Evolutionary conservation across 2,329 filamentous ascomycete genomes (phyloP), one percentile per base, ranked within the genome.

Genomic region (Xylaria sp.): DNA sequence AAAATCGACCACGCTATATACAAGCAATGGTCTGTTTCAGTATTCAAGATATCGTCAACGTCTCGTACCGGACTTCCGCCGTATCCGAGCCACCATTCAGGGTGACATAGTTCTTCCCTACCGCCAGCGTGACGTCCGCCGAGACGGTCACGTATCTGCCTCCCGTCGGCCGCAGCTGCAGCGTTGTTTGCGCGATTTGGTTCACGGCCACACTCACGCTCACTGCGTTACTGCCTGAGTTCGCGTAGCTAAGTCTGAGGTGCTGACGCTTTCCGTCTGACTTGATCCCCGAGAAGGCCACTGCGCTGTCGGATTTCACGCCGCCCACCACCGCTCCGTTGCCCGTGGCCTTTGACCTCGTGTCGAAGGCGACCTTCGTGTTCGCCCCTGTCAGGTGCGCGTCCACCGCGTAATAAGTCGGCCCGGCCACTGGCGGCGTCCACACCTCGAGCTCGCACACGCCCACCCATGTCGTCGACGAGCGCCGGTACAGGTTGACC

Each of bases 371-470:
- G n/a, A 77, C 73, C 18, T 53, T 48, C 0, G 75, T 75, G 0
- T 72, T 66, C 32, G 60, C 34, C 3, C 76, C 75, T 3, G 71
- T 76, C 18, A 77, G 73, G 43, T 75, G 72, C 10, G 76, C 74
- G 68, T 77, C 76, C 23, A 73, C 76, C 12, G 76, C 75, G 63
- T 72, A 71, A 60, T 76, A 74, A 8, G 43, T 65, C 18, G 75
- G 72, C 1, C 75, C 72, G 2, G 36, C 18, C 18, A 30, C 36
- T 20, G 76, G 69, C 1, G 72, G 72, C 1, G 71, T 75, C 78
- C 77, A 79, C 34, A 77, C 75, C 62, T 79, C 75, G 30, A 79
- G 69, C 70, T 79, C 78, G 61, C 77, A 79, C 32, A 79, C 68
- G 9, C 78, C 77, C 10, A 77, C 75, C 46, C 65, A 77, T 15